phyloP scores from a whole-genome alignment of 148 eudicot genomes.

The Rhododendron molle region DNA sequence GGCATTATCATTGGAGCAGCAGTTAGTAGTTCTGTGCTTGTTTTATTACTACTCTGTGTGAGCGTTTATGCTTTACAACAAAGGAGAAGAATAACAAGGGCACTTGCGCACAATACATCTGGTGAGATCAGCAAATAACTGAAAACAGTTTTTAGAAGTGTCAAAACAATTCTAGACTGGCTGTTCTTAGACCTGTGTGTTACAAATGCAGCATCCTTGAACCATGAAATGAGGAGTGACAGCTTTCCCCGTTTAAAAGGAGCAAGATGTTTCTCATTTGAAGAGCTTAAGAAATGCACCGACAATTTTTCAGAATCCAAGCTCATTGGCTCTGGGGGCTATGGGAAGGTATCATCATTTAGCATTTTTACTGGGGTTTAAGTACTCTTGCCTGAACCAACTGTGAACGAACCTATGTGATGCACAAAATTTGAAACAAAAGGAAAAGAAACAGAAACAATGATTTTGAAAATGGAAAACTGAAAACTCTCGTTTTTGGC shows the following conservation, averaged over 20 bases:
- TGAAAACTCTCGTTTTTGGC: no score
- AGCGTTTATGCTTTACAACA: slow-evolving; percentile 55
- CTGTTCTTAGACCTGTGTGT: background rate
- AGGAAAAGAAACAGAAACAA: background rate
- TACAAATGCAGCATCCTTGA: slow-evolving; percentile 62
- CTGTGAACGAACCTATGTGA: background rate
- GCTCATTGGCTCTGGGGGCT: slow-evolving; percentile 27
- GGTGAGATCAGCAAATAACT: slow-evolving; percentile 30
- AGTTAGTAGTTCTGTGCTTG: slow-evolving; percentile 35
- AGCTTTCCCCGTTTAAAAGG: slow-evolving; percentile 18
- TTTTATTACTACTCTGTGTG: slow-evolving; percentile 36
- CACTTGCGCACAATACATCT: slow-evolving; percentile 38
- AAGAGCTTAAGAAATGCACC: slow-evolving; percentile 42
- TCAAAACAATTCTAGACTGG: background rate
- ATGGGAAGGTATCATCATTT: slow-evolving; percentile 1
- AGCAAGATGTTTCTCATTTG: slow-evolving; percentile 32
- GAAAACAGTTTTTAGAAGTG: background rate
- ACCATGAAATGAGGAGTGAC: slow-evolving; percentile 15
- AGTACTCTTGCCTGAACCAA: background rate
- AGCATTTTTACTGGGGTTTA: slow-evolving; percentile 13
- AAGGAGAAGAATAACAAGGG: slow-evolving; percentile 48
- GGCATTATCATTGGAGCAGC: slow-evolving; percentile 44
- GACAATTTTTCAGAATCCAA: slow-evolving; percentile 42
- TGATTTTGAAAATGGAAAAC: background rate
- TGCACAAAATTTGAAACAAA: background rate